Percentiles rank a stretch among this genome's conserved stretches.
Conservation (phyloP, 1,284 basidiomycete genomes). For the Fomitopsis schrenkii region DNA sequence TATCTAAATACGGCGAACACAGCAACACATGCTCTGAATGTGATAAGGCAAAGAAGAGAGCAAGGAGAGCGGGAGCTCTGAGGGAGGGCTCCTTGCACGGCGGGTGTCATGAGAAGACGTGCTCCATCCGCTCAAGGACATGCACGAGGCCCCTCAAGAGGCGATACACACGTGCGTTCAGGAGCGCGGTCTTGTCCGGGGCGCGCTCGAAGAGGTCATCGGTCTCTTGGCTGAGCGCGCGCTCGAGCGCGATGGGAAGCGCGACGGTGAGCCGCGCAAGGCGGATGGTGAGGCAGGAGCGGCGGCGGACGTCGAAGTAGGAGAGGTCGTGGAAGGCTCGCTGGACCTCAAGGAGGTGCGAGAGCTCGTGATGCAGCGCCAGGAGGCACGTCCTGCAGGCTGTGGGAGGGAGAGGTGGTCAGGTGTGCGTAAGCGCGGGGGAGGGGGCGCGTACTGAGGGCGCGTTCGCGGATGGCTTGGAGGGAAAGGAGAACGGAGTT, state of each 20-base stretch:
- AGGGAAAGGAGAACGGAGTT: slow-evolving; percentile 60
- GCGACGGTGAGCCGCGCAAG: slow-evolving; percentile 78
- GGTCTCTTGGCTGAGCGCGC: slow-evolving; percentile 44
- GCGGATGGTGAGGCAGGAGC: slow-evolving; percentile 72
- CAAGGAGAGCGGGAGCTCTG: neutral
- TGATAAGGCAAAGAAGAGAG: neutral
- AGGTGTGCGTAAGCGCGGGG: neutral
- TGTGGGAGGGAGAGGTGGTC: slow-evolving; percentile 22
- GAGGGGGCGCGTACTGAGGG: slow-evolving; percentile 48
- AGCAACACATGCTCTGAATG: neutral
- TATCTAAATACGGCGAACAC: neutral
- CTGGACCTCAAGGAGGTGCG: slow-evolving; percentile 75
- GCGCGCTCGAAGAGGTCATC: slow-evolving; percentile 12
- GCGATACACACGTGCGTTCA: slow-evolving; percentile 51
- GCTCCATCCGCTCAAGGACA: slow-evolving; percentile 63
- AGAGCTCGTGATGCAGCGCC: slow-evolving; percentile 69
- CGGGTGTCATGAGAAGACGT: slow-evolving; percentile 37
- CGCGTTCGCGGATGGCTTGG: slow-evolving; percentile 60
- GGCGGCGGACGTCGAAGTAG: slow-evolving; percentile 77
- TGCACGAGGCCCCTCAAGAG: slow-evolving; percentile 58
- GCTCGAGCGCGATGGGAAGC: slow-evolving; percentile 75
- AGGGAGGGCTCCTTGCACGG: neutral
- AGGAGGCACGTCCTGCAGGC: slow-evolving; percentile 79
- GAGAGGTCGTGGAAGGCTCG: slow-evolving; percentile 70
- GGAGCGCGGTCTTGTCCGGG: slow-evolving; percentile 29